These are phyloP conservation scores for Backusella tarrabulga DNA, from an alignment of 192 early-diverging fungal species.

Conservation along the genomic window DNA sequence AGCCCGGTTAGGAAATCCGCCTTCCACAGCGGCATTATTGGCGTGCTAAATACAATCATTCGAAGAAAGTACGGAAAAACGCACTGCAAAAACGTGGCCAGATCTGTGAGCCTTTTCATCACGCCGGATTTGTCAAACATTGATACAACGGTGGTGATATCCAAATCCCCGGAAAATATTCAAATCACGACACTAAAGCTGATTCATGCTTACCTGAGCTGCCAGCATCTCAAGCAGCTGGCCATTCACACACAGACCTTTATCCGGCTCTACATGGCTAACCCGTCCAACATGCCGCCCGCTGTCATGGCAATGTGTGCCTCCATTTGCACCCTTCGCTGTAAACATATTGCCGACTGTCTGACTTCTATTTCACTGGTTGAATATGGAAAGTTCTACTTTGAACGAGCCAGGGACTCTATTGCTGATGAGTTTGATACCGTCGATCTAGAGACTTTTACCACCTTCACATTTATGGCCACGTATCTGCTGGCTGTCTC, in stretches of 20 bases:
- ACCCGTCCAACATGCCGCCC: background rate
- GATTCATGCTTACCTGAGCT: background rate
- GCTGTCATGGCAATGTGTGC: slow-evolving; percentile 11
- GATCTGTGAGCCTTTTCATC: background rate
- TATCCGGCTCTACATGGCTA: background rate
- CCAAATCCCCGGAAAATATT: background rate
- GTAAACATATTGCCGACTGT: background rate
- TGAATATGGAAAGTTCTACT: slow-evolving; percentile 13
- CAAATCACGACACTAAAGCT: slow-evolving; percentile 5
- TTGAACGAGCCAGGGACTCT: background rate
- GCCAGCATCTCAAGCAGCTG: slow-evolving; percentile 13
- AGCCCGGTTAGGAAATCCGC: background rate
- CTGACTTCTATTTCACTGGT: background rate
- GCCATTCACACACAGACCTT: slow-evolving; percentile 18
- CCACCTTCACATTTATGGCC: background rate
- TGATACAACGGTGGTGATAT: background rate
- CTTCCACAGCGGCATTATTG: background rate
- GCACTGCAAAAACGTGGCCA: background rate
- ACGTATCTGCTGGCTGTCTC: background rate
- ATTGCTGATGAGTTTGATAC: slow-evolving; percentile 12
- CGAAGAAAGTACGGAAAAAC: slow-evolving; percentile 13
- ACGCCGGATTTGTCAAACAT: background rate
- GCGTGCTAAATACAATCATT: background rate
- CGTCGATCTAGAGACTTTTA: slow-evolving; percentile 4
- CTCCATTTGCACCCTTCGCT: slow-evolving; percentile 10